Evolutionary conservation across 2,329 filamentous ascomycete genomes (phyloP).

Genomic region (Paracoccidioides lutzii): DNA sequence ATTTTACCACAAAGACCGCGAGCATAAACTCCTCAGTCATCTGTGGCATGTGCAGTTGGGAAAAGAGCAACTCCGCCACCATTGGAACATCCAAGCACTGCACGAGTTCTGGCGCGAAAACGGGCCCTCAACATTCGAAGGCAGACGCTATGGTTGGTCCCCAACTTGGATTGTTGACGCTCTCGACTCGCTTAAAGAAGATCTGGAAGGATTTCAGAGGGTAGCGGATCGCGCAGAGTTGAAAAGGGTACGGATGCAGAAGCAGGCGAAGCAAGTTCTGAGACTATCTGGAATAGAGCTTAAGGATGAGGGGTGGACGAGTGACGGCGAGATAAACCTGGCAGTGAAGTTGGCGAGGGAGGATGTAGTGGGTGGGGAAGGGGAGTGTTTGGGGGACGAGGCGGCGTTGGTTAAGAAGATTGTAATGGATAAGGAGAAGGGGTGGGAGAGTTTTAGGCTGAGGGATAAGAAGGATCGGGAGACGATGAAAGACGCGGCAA

Average conservation of each 20-base stretch:
- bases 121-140: slow-evolving; percentile 7
- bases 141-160: slow-evolving; percentile 10
- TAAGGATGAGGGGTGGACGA: not conserved
- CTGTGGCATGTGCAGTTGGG: slow-evolving; percentile 14
- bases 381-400: not conserved
- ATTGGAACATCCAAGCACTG: slow-evolving; percentile 10
- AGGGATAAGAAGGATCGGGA: not conserved
- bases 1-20: slow-evolving; percentile 7
- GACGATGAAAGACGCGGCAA: not conserved
- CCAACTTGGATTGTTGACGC: slow-evolving; percentile 11
- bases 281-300: not conserved
- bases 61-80: slow-evolving; percentile 3
- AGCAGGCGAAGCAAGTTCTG: not conserved
- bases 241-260: not conserved
- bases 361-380: not conserved
- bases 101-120: slow-evolving; percentile 12
- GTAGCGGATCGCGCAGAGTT: not conserved
- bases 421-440: not conserved
- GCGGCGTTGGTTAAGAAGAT: not conserved
- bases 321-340: not conserved
- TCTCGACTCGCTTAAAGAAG: not conserved
- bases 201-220: not conserved
- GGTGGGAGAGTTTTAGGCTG: not conserved
- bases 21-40: slow-evolving; percentile 9
- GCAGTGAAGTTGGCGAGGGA: not conserved